Evolutionary conservation across 495 filamentous ascomycete genomes (phyloP).

Genomic region (Penicillium pulvis): DNA sequence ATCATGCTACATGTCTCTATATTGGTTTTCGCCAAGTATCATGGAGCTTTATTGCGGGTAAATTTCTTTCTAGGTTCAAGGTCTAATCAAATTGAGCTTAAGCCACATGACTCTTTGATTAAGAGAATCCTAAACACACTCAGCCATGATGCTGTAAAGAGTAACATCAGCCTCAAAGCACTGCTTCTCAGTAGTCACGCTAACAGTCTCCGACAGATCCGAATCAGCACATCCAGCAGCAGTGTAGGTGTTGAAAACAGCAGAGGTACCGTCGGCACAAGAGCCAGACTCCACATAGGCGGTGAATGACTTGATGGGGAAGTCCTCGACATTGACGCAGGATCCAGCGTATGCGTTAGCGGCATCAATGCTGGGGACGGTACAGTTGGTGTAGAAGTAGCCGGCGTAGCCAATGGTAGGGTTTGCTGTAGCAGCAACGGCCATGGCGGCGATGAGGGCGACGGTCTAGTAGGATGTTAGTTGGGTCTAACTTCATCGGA

Average conservation of each 20-base stretch:
- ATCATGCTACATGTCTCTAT: too few relatives aligned
- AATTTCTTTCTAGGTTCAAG: too few relatives aligned
- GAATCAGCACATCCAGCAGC: conserved; percentile 18
- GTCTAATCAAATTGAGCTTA: too few relatives aligned
- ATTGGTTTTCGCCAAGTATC: too few relatives aligned
- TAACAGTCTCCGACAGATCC: conserved; percentile 15
- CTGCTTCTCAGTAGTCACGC: conserved; percentile 16
- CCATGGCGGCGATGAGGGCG: conserved; percentile 12
- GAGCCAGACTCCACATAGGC: conserved; percentile 22
- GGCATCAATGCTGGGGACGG: conserved; percentile 11
- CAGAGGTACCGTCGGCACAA: conserved; percentile 21
- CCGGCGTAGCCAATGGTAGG: conserved; percentile 23
- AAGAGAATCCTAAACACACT: conserved; percentile 57
- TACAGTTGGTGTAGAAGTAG: conserved; percentile 17
- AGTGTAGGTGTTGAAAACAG: conserved; percentile 23
- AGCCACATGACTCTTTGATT: too few relatives aligned
- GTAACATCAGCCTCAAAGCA: conserved; percentile 25
- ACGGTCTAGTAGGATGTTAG: conserved; percentile 4
- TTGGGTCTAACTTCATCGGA: background rate
- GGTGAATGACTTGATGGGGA: conserved; percentile 26
- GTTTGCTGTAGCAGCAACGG: conserved; percentile 11
- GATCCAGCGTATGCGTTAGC: conserved; percentile 17
- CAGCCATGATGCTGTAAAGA: conserved; percentile 27
- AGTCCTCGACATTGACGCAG: conserved; percentile 25
- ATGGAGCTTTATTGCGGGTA: too few relatives aligned